Percentiles rank a stretch among this genome's conserved stretches.
Conservation (phyloP, 1,139 yeast genomes). For the Yamadazyma pseudoaaseri region DNA sequence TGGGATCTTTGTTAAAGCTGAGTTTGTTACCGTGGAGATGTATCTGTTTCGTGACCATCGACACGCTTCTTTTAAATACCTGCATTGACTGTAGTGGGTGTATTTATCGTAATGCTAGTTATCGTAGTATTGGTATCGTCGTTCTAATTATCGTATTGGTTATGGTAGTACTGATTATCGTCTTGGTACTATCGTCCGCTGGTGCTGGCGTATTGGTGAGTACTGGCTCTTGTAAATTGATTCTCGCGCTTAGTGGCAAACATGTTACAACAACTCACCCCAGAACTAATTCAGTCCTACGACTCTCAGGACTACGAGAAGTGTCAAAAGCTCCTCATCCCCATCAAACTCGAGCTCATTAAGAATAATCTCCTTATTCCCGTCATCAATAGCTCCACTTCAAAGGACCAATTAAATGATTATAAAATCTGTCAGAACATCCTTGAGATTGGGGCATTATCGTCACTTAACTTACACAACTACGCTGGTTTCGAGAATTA, state of each 20-base stretch:
- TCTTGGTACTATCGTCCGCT: no score
- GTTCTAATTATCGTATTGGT: no score
- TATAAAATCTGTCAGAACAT: conserved; percentile 76
- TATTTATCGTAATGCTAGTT: no score
- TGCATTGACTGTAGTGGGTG: no score
- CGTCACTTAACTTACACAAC: conserved; percentile 63
- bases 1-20: conserved; percentile 12
- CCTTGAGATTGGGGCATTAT: conserved; percentile 82
- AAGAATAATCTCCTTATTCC: conserved; percentile 79
- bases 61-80: not conserved
- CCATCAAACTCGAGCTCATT: conserved; percentile 76
- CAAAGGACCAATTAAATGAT: conserved; percentile 56
- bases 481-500: conserved; percentile 68
- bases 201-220: no score
- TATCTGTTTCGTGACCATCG: conserved; percentile 13
- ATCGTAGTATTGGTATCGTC: no score
- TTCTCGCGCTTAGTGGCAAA: conserved; percentile 14
- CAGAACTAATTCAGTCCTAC: conserved; percentile 64
- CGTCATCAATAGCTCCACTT: conserved; percentile 34
- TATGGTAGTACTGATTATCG: no score
- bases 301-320: conserved; percentile 58
- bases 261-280: conserved; percentile 57
- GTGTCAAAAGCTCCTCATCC: conserved; percentile 63
- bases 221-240: no score
- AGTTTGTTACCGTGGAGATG: conserved; percentile 12